Base-by-base conservation (phyloP, 805 yeast species). In the Kodamaea kakaduensis region DNA sequence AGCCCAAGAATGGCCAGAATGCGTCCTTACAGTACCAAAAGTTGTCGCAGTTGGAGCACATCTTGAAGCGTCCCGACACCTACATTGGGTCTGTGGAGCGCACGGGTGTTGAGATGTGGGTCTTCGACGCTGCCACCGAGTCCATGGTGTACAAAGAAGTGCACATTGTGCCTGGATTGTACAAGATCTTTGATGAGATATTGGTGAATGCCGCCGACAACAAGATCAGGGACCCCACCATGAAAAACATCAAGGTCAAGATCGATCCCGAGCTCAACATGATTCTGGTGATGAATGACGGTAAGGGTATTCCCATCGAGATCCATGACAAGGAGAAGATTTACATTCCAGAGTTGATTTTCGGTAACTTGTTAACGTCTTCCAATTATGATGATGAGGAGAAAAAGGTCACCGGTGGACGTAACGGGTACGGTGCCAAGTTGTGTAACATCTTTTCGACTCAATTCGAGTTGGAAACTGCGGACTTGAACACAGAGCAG, bases 381-480 rank as follows among this genome's bases (percentile, higher is more conserved):
- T 85, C 96, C 17, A 93, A 93, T 62, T 93, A 93, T 58, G 96
- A 93, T 58, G 98, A 93, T 58, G 77, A 90, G 44, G 85, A 93
- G 53, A 85, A 86, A 61, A 93, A 93, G 59, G 97, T 93, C 21
- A 86, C 95, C 2, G 98, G 98, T 67, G 98, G 98, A 60, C 79
- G 98, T 69, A 93, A 93, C 57, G 98, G 98, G 44, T 93, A 80
- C 56, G 98, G 98, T 61, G 98, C 98, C 32, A 93, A 93, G 57
- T 67, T 93, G 37, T 93, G 98, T 76, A 93, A 93, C 59, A 93
- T 93, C 43, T 93, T 90, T 59, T 87, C 96, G 17, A 84, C 88
- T 3, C 81, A 83, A 51, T 93, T 93, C 54, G 73, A 69, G 9
- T 73, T 93, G 18, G 96, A 88, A 56, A 93, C 98, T 5, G 90